These are phyloP conservation scores for Trichophyton simii DNA, from an alignment of 2,329 filamentous ascomycete genomes.

Conservation along the genomic window DNA sequence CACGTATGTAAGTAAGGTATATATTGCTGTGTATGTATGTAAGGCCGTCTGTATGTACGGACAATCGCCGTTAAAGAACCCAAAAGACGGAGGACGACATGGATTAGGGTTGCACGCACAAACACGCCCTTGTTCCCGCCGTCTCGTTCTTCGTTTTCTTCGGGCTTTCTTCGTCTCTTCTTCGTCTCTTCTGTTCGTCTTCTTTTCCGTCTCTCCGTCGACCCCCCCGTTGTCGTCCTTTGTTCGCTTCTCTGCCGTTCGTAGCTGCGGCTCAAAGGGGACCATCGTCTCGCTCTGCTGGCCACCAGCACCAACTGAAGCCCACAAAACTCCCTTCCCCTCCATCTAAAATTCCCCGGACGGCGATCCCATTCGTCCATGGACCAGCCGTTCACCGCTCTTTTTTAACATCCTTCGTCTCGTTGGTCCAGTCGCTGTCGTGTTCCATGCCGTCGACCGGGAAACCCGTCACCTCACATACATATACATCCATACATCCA, in stretches of 20 bases:
- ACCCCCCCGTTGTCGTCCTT: too few species aligned
- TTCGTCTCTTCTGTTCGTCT: too few species aligned
- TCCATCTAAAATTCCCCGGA: not conserved
- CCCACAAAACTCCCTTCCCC: too few species aligned
- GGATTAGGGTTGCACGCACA: not conserved
- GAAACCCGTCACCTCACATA: not conserved
- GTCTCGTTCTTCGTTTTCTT: too few species aligned
- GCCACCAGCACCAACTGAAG: too few species aligned
- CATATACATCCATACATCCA: not conserved
- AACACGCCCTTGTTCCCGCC: too few species aligned
- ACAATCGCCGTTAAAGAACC: not conserved
- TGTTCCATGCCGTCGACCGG: slow-evolving; percentile 1
- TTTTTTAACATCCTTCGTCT: not conserved
- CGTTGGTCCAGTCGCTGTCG: not conserved
- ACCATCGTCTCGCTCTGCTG: not conserved
- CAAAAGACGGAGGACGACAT: not conserved
- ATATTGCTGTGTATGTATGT: too few species aligned
- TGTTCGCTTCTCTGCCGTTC: too few species aligned
- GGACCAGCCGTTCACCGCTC: slow-evolving; percentile 4
- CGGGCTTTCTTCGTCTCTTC: too few species aligned
- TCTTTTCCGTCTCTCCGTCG: too few species aligned
- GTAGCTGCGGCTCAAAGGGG: not conserved
- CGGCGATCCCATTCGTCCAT: slow-evolving; percentile 4
- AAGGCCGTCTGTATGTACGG: not conserved
- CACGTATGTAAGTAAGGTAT: not conserved